Conservation (phyloP, 352 stramenopile species). For the Phytophthora multivora region DNA sequence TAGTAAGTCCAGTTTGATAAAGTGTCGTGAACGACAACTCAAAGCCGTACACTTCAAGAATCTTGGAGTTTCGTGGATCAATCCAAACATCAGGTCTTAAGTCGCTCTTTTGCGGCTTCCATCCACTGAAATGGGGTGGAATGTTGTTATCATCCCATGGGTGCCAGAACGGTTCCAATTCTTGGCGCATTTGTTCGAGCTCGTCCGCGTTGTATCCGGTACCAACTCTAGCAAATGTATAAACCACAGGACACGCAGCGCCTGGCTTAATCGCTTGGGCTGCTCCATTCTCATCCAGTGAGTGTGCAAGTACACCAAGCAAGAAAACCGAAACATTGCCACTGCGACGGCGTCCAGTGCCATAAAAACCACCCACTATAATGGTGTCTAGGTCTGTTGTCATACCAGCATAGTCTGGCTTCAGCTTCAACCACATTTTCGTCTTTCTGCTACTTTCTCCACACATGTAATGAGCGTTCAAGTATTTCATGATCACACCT, state of each 20-base stretch:
- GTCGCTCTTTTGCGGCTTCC: conserved; percentile 78
- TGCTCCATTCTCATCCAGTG: conserved; percentile 58
- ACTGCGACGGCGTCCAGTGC: conserved; percentile 71
- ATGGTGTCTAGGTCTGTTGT: conserved; percentile 81
- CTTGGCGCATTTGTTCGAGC: conserved; percentile 67
- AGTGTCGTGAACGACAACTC: conserved; percentile 82
- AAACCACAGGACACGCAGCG: conserved; percentile 59
- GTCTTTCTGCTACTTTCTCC: conserved; percentile 77
- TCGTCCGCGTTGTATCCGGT: conserved; percentile 87
- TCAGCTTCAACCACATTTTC: conserved; percentile 89
- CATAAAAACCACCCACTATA: conserved; percentile 85
- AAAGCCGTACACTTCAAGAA: conserved; percentile 87
- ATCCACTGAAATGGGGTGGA: conserved; percentile 74
- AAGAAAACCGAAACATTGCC: conserved; percentile 87
- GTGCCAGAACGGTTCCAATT: conserved; percentile 82
- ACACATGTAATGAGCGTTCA: conserved; percentile 90
- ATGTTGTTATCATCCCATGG: conserved; percentile 75
- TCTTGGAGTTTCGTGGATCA: conserved; percentile 78
- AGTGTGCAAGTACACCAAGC: conserved; percentile 63
- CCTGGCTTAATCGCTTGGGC: conserved; percentile 54
- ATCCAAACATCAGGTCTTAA: conserved; percentile 85
- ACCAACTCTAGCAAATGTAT: conserved; percentile 83
- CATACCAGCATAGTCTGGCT: conserved; percentile 88
- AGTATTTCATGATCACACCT: conserved; percentile 85
- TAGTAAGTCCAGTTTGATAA: conserved; percentile 81